Percentiles rank a stretch among this genome's conserved stretches.
Conservation (phyloP, 176 grass and related monocot species). For the Oryza officinalis region DNA sequence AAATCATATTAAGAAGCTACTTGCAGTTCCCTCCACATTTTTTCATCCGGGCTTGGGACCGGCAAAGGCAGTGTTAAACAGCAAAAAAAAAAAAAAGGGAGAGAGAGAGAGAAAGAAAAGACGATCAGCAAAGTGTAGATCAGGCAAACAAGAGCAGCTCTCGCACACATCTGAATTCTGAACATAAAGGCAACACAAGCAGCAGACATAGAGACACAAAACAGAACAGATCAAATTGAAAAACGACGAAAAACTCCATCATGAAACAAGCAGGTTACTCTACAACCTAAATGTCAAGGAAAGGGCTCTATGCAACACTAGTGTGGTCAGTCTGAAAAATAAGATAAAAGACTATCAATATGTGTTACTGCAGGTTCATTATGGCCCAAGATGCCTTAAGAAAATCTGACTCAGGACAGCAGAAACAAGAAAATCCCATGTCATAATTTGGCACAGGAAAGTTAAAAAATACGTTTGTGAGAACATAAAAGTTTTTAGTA, state of each 20-base stretch:
- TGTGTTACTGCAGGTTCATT: no score
- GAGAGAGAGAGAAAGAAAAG: neutral
- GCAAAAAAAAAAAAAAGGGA: neutral
- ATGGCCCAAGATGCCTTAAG: neutral
- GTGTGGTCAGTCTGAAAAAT: no score
- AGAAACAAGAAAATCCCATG: no score
- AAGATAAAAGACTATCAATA: no score
- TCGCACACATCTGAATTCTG: neutral
- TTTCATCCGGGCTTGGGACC: constrained; percentile 68
- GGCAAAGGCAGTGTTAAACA: constrained; percentile 67
- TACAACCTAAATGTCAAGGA: no score
- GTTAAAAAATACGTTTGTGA: no score
- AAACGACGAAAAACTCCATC: no score
- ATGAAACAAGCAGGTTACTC: no score
- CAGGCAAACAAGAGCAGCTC: neutral
- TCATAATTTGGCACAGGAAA: no score
- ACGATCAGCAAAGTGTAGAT: neutral
- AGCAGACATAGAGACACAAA: neutral
- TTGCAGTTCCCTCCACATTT: constrained; percentile 61
- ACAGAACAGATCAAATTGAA: neutral
- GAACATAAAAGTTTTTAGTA: no score
- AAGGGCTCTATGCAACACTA: no score
- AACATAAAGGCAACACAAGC: neutral
- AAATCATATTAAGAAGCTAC: neutral
- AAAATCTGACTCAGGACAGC: no score